Evolutionary conservation across 768 basidiomycete species (phyloP).

Genomic region (Mycena galericulata): DNA sequence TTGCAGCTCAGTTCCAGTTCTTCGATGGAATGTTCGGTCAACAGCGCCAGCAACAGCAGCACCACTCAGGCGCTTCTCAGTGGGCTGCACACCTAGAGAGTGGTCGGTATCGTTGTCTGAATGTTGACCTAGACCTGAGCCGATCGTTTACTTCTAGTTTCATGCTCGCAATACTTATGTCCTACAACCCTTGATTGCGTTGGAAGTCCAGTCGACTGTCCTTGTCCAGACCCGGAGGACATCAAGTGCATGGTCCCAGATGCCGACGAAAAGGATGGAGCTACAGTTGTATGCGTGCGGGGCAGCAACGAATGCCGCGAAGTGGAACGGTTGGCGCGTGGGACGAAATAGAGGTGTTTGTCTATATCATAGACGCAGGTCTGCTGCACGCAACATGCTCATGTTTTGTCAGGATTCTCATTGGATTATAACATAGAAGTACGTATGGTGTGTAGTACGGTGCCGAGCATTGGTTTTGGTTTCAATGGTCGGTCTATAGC

Average conservation of each 20-base stretch:
- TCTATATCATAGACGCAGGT: neutral
- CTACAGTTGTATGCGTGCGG: slow-evolving; percentile 79
- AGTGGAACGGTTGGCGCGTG: slow-evolving; percentile 66
- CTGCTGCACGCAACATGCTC: slow-evolving; percentile 37
- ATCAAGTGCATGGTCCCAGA: slow-evolving; percentile 84
- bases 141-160: slow-evolving; percentile 56
- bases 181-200: slow-evolving; percentile 82
- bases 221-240: slow-evolving; percentile 82
- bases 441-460: no score
- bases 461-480: no score
- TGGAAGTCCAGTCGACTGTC: slow-evolving; percentile 70
- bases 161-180: slow-evolving; percentile 82
- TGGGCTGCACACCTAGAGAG: slow-evolving; percentile 75
- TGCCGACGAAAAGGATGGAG: slow-evolving; percentile 59
- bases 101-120: slow-evolving; percentile 54
- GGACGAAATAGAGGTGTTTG: slow-evolving; percentile 41
- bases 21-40: slow-evolving; percentile 86
- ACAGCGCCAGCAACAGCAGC: slow-evolving; percentile 68
- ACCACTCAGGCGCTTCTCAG: slow-evolving; percentile 65
- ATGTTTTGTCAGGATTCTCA: slow-evolving; percentile 40
- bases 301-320: slow-evolving; percentile 72
- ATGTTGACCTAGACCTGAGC: neutral
- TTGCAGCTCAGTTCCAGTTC: slow-evolving; percentile 79
- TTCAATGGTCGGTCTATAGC: neutral
- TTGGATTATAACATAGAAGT: slow-evolving; percentile 13